Evolutionary conservation across 805 yeast genomes (phyloP), one percentile per base, ranked within the genome.

Genomic region (Yarrowia phangngaensis): DNA sequence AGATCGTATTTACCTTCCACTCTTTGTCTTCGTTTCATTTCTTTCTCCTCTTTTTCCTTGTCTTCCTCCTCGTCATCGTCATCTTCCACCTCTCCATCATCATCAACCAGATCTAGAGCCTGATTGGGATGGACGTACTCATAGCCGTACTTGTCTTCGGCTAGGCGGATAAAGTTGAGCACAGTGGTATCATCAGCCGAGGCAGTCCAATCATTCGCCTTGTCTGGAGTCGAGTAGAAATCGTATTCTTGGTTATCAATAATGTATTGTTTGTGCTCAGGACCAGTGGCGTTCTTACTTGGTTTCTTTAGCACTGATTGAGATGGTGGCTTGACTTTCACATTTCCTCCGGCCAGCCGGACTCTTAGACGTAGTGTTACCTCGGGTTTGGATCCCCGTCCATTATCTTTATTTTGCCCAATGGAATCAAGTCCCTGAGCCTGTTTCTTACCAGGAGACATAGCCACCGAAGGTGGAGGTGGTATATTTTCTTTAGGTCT

Each of bases 1-100:
- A 78, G 71, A 62, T 92, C 98, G 65, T 92, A 92, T 60, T 85
- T 87, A 2, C 96, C 96, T 26, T 88, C 86, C 55, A 84, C 77
- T 47, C 88, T 70, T 59, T 71, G 73, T 34, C 72, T 68, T 59
- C 70, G 74, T 56, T 69, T 65, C 51, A 55, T 48, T 49, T 45
- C 50, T 30, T 45, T 33, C 14, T 47, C 52, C 12, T 58, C 67
- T 14, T 65, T 60, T 31, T 53, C 59, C 5, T 52, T 54, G 20
- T 55, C 58, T 38, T 58, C 61, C 15, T 57, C 60, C 32, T 58
- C 56, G 22, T 55, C 55, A 17, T 57, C 58, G n/a, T 48, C 56
- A 12, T 29, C 70, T 12, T 59, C 69, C 17, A 58, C 68, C n/a
- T 67, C 75, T 4, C 67, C 73, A 11, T 71, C 75, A 20, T 73